Percentiles rank a stretch among this genome's conserved stretches.
These are phyloP conservation scores for Phyllosticta capitalensis DNA, from an alignment of 2,329 filamentous ascomycete genomes.

Conservation along the genomic window DNA sequence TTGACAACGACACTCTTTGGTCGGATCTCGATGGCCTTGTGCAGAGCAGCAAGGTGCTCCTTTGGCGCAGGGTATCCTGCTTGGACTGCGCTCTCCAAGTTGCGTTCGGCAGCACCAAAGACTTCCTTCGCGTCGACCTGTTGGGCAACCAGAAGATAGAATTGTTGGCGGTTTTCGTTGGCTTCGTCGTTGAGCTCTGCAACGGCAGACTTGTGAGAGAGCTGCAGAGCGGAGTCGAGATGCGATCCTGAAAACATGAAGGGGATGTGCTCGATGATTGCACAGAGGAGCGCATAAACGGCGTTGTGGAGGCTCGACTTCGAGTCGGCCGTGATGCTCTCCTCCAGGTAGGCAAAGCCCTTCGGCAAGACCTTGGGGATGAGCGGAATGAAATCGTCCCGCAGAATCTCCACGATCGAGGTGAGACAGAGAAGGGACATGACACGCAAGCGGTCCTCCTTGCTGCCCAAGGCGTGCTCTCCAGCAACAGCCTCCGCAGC, in stretches of 20 bases:
- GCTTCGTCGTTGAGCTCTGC: conserved; percentile 52
- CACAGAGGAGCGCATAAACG: conserved; percentile 67
- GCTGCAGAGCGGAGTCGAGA: conserved; percentile 59
- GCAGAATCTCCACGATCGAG: conserved; percentile 79
- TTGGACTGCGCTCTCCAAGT: conserved; percentile 57
- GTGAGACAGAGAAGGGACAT: conserved; percentile 84
- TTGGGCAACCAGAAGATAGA: conserved; percentile 65
- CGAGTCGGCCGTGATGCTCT: conserved; percentile 46
- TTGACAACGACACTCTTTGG: conserved; percentile 70
- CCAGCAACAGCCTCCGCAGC: conserved; percentile 72
- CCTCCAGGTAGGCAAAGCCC: conserved; percentile 60
- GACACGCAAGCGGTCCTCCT: conserved; percentile 62
- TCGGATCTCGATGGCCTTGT: conserved; percentile 64
- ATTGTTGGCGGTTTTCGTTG: conserved; percentile 56
- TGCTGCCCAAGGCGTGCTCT: conserved; percentile 63
- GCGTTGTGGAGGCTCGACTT: conserved; percentile 66
- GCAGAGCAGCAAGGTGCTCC: conserved; percentile 62
- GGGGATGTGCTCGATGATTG: conserved; percentile 72
- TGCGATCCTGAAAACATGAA: conserved; percentile 78
- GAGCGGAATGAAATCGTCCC: conserved; percentile 75
- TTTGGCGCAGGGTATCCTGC: conserved; percentile 54
- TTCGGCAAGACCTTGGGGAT: conserved; percentile 66
- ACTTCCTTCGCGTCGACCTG: conserved; percentile 69
- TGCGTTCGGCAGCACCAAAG: conserved; percentile 61
- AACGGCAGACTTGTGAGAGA: conserved; percentile 64